Evolutionary conservation across 1,139 yeast species (phyloP), one percentile per base, ranked within the genome.

Genomic region (Eremothecium gossypii): DNA sequence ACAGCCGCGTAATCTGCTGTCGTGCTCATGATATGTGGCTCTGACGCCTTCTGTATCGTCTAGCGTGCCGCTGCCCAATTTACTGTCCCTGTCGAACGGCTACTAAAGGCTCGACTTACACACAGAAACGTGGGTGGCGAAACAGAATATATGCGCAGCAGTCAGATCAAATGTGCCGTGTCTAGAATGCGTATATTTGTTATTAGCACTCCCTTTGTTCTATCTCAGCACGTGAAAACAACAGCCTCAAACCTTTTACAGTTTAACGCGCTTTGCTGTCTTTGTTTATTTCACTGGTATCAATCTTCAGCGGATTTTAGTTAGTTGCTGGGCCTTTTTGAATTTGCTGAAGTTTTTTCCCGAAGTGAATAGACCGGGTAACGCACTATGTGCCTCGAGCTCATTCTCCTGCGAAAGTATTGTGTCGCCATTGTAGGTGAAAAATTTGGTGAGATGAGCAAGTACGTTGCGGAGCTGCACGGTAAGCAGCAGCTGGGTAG

Each of bases 371-470:
- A 12, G 6, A 12, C 31, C 31, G 35, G 35, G 35, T 32, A 32
- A 32, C 35, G 7, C 4, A 4, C 4, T 32, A 17, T 17, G 3
- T 6, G 23, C 23, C 23, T 17, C 23, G 23, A 17, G 23, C 23
- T 31, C 68, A 66, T 49, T 68, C 68, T 48, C 23, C 23, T 17
- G 57, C 61, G 36, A 63, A 62, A 40, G 23, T 17, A 17, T 17
- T 17, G 23, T 17, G 63, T 61, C 29, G 50, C 55, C 27, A 38
- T 45, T 7, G 51, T 49, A 35, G 37, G 54, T 10, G 44, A 44
- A 8, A 38, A 29, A 13, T 40, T 41, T 8, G 38, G 33, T 1
- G 44, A 43, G 9, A 45, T 40, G 14, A 42, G 33, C 12, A 43
- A 37, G 26, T 42, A 39, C 8, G 33, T 42, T n/a, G 49, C 47